Base-by-base conservation (phyloP, 1,284 basidiomycete genomes). In the Irpex lacteus region DNA sequence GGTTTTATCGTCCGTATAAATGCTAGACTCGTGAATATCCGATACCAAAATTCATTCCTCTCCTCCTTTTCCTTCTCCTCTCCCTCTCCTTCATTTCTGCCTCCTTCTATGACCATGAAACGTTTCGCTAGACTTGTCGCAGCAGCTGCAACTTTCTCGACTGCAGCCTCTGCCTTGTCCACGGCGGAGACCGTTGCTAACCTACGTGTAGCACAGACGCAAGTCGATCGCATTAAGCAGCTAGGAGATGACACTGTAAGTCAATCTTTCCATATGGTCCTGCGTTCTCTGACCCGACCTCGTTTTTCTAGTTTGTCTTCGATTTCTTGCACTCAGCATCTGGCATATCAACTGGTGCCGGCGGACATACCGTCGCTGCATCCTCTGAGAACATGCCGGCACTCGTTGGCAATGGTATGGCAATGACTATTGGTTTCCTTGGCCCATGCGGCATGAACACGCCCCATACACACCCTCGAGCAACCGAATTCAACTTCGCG, bases 381-480 rank as follows among this genome's bases (percentile, higher is more conserved):
- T 60, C 57, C 4, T 50, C 65, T 6, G 60, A 56, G 15, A 70
- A 66, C 60, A 67, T 70, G 59, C 70, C 70, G 6, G 69, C 67
- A 21, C 54, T 71, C 19, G 58, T 67, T 13, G 68, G 65, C 18
- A 64, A 71, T 18, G 65, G 67, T 21, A 64, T 70, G 54, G 62
- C 68, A 2, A 71, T 71, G 68, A 64, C 66, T 26, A 60, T 71
- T 19, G 68, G 67, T 15, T 67, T 68, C 65, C 64, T 71, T 18
- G 67, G 66, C 11, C 68, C 73, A 11, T 76, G 75, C 65, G 71
- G 70, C 38, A 65, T 73, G 60, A 74, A 74, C 67, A 73, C 70
- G 2, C 74, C 74, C 3, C 75, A 76, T 66, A 72, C 65, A 36
- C 74, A 76, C 60, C 75, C 74, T 4, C 71, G 74, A 13, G 74